Percentiles rank a stretch among this genome's conserved stretches.
These are phyloP conservation scores for Magnaporthiopsis incrustans DNA, from an alignment of 2,329 filamentous ascomycete species.

Conservation along the genomic window DNA sequence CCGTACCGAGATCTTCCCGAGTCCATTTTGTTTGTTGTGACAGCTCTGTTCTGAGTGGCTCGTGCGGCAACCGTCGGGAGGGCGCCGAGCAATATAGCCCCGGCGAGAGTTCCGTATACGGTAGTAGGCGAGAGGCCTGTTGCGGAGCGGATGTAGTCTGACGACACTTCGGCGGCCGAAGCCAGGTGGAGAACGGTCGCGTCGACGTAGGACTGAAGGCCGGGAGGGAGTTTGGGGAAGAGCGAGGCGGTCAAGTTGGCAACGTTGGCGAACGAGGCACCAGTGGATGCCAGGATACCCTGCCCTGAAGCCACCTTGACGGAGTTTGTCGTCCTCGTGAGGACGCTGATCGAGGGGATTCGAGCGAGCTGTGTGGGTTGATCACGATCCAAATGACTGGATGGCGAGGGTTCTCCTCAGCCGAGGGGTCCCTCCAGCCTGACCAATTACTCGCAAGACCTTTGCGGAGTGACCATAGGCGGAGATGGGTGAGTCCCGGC, in stretches of 20 bases:
- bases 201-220: constrained; percentile 50
- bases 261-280: constrained; percentile 42
- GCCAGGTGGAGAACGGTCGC: constrained; percentile 41
- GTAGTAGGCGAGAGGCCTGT: constrained; percentile 39
- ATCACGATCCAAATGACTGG: neutral
- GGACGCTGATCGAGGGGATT: constrained; percentile 21
- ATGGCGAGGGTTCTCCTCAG: neutral
- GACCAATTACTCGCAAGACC: neutral
- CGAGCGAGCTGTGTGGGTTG: neutral
- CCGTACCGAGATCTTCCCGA: constrained; percentile 33
- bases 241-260: constrained; percentile 44
- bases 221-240: constrained; percentile 30
- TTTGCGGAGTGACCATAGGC: neutral
- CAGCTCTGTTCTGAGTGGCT: neutral
- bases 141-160: constrained; percentile 40
- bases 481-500: neutral
- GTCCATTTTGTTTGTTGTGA: constrained; percentile 2
- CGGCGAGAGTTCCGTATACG: constrained; percentile 42
- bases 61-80: constrained; percentile 27
- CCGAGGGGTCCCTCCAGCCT: neutral
- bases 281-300: constrained; percentile 50
- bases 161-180: constrained; percentile 39
- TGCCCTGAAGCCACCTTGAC: constrained; percentile 57
- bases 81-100: constrained; percentile 38
- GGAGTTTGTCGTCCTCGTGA: constrained; percentile 30